These are phyloP conservation scores for Eucalyptus polybractea DNA, from an alignment of 345 rosid species.

Conservation along the genomic window DNA sequence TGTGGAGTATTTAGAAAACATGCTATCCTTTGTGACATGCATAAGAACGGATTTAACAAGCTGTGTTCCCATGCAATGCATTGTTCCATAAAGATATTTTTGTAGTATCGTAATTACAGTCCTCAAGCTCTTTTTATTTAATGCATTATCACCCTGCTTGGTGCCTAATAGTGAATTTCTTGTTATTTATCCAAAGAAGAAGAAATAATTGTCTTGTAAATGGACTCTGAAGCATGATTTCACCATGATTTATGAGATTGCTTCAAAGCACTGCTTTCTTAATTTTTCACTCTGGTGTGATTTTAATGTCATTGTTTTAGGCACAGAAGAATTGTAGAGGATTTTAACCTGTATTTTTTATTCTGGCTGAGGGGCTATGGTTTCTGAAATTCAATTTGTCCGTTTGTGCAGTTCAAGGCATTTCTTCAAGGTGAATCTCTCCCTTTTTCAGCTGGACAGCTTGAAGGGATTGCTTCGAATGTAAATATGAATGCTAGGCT, in stretches of 20 bases:
- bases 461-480: slow-evolving; percentile 73
- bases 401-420: slow-evolving; percentile 54
- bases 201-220: neutral
- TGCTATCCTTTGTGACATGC: neutral
- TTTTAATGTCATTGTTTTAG: neutral
- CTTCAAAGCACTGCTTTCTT: neutral
- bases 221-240: neutral
- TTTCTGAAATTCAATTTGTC: neutral
- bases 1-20: neutral
- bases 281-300: neutral
- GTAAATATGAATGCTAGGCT: slow-evolving; percentile 51
- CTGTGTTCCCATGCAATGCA: neutral
- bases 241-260: neutral
- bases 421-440: slow-evolving; percentile 70
- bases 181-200: neutral
- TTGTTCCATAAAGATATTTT: neutral
- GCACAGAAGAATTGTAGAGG: neutral
- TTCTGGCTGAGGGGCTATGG: neutral
- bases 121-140: neutral
- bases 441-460: slow-evolving; percentile 79
- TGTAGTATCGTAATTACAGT: neutral
- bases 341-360: neutral
- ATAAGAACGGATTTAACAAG: neutral
- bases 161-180: neutral
- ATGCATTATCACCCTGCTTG: neutral